A percentile compares a stretch with the other conserved stretches of the same genome.
These are phyloP conservation scores for Amauroascus niger DNA, from an alignment of 2,329 filamentous ascomycete genomes.

Conservation along the genomic window DNA sequence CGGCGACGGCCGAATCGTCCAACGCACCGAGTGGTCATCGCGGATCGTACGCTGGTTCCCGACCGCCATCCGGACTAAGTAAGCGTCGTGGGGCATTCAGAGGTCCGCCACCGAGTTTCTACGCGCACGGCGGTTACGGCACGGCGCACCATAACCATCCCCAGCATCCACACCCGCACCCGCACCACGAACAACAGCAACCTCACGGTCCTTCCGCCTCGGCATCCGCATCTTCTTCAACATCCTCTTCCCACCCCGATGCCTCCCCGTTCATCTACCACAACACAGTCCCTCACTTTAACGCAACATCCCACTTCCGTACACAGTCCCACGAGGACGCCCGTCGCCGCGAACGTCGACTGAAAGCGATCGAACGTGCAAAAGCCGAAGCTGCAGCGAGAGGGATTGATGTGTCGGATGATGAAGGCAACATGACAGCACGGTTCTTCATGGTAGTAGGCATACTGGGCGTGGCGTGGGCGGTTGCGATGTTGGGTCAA, in stretches of 20 bases:
- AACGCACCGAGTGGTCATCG: conserved; percentile 34
- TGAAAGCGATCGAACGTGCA: conserved; percentile 28
- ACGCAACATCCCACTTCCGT: conserved; percentile 59
- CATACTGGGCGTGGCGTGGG: conserved; percentile 26
- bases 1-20: conserved; percentile 24
- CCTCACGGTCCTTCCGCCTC: conserved; percentile 13
- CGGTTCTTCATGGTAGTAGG: conserved; percentile 34
- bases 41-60: conserved; percentile 47
- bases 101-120: conserved; percentile 85
- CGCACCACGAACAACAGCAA: neutral
- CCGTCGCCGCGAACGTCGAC: conserved; percentile 39
- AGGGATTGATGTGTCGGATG: conserved; percentile 39
- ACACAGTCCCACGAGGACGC: conserved; percentile 60
- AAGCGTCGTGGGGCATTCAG: conserved; percentile 64
- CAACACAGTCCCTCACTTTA: conserved; percentile 64
- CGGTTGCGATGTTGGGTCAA: neutral
- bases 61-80: conserved; percentile 72
- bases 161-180: neutral
- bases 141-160: conserved; percentile 13
- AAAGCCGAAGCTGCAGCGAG: conserved; percentile 29
- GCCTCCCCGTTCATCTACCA: conserved; percentile 31
- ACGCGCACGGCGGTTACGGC: conserved; percentile 70
- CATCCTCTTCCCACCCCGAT: conserved; percentile 21
- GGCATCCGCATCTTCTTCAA: conserved; percentile 1
- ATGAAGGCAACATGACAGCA: conserved; percentile 28